Base-by-base conservation (phyloP, 495 filamentous ascomycete species). In the Aspergillus biplanus region DNA sequence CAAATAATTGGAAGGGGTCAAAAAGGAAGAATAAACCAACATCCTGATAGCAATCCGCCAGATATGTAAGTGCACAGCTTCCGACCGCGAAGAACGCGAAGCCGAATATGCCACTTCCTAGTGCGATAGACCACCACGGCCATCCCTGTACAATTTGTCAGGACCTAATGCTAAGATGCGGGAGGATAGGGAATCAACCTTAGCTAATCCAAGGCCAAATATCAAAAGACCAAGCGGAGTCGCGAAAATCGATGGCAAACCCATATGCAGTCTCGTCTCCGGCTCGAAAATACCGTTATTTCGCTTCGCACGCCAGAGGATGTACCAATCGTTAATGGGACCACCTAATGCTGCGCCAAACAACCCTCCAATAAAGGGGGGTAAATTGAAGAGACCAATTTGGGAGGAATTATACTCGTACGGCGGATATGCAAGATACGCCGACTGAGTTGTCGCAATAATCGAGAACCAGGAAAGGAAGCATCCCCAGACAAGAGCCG, bases 381-480 rank as follows among this genome's bases (percentile, higher is more conserved):
- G 65, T n/a, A 79, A 44, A 56, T 73, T 77, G 34, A 70, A 70
- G 18, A 73, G 57, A 5, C 76, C 76, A n/a, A 79, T 65, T 13
- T 64, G 65, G 8, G 66, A 59, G 27, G 72, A 63, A n/a, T 62
- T 62, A 63, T 77, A 77, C 50, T 70, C 71, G 56, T 79, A 79
- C 3, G 74, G 73, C 0, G 69, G 62, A 5, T 54, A 57, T 3
- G 65, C 50, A 50, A 79, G 69, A 15, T 72, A 67, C 7, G 59
- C 58, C 5, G 70, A 67, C 48, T 69, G 62, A 3, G 70, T 72
- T 0, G 71, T 70, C 44, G 65, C 61, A 33, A 76, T 62, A 49
- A 76, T 66, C 7, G 65, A 67, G 15, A 65, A 57, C 68, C 66
- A 69, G 39, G 68, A 67, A 8, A 79, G 64, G 50, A 73, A 65